phyloP scores from a whole-genome alignment of 2,329 filamentous ascomycete genomes.

The Aschersonia sp. region DNA sequence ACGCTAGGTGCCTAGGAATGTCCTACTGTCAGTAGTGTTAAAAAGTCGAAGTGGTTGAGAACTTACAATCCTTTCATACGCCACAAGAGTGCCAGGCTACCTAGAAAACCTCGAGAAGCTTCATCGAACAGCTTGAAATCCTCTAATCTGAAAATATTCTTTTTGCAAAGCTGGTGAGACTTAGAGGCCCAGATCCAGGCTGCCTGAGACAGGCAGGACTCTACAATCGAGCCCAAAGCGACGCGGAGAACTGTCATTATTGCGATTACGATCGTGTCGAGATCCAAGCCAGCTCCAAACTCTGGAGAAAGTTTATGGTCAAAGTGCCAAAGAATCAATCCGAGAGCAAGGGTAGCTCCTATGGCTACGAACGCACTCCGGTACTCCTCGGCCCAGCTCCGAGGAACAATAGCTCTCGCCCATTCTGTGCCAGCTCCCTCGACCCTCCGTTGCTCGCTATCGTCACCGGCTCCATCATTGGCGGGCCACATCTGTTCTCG shows the following conservation, averaged over 20 bases:
- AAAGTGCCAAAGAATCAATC: conserved; percentile 14
- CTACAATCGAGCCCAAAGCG: conserved; percentile 19
- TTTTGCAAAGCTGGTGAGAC: conserved; percentile 15
- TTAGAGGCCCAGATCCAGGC: conserved; percentile 25
- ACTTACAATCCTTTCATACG: conserved; percentile 18
- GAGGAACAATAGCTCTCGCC: conserved; percentile 7
- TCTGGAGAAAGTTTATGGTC: conserved; percentile 16
- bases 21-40: too few species aligned
- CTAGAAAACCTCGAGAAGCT: conserved; percentile 19
- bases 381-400: conserved; percentile 23
- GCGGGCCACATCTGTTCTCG: conserved; percentile 1
- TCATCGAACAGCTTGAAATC: conserved; percentile 25
- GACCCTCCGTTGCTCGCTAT: background rate
- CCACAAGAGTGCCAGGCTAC: conserved; percentile 19
- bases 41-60: too few species aligned
- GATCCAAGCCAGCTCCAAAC: conserved; percentile 12
- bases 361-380: conserved; percentile 16
- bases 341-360: conserved; percentile 12
- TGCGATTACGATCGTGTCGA: conserved; percentile 21
- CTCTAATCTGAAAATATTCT: conserved; percentile 16
- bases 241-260: conserved; percentile 21
- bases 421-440: too few species aligned
- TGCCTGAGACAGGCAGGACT: conserved; percentile 20
- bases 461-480: conserved; percentile 1
- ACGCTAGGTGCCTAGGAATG: conserved; percentile 16